Evolutionary conservation across 1,284 basidiomycete species (phyloP), one percentile per base, ranked within the genome.

Genomic region (Puccinia sorghi): DNA sequence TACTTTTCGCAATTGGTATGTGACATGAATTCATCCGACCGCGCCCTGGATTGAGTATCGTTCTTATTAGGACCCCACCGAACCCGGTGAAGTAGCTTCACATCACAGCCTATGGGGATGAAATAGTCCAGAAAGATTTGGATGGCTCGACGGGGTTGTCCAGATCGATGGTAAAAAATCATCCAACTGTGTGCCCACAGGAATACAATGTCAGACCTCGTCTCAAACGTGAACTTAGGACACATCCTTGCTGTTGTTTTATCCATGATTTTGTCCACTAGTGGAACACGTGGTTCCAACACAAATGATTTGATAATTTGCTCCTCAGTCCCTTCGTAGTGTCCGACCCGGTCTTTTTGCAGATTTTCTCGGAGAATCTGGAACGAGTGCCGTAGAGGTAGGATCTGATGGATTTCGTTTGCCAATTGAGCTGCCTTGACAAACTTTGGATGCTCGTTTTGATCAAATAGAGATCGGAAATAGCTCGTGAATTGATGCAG

Each of bases 131-230:
- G 69, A 64, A 78, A 78, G n/a, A 71, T 63, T 22, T 78, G 54
- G 50, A 78, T 78, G 39, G 67, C 76, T 32, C 67, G 67, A 37
- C 41, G 20, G 27, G 66, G 67, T 52, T 70, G 67, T 61, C 66
- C 46, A 61, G 46, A 70, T 63, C 76, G 64, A 50, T 78, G 76
- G 69, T 78, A 78, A 71, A 59, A 78, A 32, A 78, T 78, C 76
- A 78, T 78, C 76, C 76, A 78, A 54, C 67, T 70, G 46, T 78
- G 76, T 39, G 76, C 76, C 76, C 76, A 78, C 7, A 78, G 46
- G 46, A 78, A 69, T 17, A 71, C 32, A 20, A 78, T 57, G 22
- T 78, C 76, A 37, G 66, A 61, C 20, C 57, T 61, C 17, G 39
- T 50, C 57, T 69, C 63, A 69, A 77, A 69, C 43, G 57, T 52